Conservation (phyloP, 352 stramenopile genomes). For the Globisporangium spinosum region DNA sequence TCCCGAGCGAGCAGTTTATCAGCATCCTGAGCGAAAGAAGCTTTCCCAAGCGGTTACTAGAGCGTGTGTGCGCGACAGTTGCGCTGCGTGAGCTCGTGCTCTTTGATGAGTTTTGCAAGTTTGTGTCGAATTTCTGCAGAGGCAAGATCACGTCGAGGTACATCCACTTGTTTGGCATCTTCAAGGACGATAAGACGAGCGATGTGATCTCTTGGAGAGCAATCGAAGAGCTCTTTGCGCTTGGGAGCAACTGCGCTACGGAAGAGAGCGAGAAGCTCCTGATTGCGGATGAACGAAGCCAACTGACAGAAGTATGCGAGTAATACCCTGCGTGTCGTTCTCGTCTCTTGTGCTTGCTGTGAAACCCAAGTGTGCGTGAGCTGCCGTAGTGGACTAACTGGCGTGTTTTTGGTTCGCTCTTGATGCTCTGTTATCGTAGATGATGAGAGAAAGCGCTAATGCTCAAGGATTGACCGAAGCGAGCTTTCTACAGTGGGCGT, state of each 20-base stretch:
- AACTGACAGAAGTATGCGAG: conserved; percentile 37
- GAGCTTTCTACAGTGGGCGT: conserved; percentile 52
- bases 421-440: not conserved
- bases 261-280: conserved; percentile 12
- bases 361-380: not conserved
- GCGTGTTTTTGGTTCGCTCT: not conserved
- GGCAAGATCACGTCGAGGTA: conserved; percentile 38
- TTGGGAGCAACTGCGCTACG: conserved; percentile 26
- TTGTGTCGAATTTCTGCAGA: conserved; percentile 75
- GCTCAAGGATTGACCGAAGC: conserved; percentile 29
- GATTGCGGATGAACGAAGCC: conserved; percentile 31
- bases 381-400: not conserved
- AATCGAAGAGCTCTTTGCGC: conserved; percentile 43
- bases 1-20: conserved; percentile 57
- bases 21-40: conserved; percentile 41
- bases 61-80: conserved; percentile 41
- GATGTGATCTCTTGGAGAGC: conserved; percentile 29
- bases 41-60: conserved; percentile 42
- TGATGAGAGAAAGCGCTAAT: not conserved
- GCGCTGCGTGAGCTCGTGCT: conserved; percentile 48
- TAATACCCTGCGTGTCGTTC: conserved; percentile 10
- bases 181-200: conserved; percentile 24
- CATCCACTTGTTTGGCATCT: conserved; percentile 58
- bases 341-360: not conserved
- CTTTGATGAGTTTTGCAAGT: conserved; percentile 82